These are phyloP conservation scores for Diplodia sapinea DNA, from an alignment of 2,329 filamentous ascomycete species.

Conservation along the genomic window DNA sequence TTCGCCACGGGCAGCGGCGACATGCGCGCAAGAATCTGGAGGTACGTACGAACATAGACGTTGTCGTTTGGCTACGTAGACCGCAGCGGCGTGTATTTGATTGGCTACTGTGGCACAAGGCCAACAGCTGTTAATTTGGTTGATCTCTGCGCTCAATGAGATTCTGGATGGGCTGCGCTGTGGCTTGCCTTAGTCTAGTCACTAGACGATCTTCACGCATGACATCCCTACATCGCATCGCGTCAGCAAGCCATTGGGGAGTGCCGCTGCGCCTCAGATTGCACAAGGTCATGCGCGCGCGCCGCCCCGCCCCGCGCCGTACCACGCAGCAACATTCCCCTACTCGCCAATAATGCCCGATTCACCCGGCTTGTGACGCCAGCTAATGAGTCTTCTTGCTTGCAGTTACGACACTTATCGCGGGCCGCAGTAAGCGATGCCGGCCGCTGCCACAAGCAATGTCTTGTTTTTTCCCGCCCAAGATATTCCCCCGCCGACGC, in stretches of 20 bases:
- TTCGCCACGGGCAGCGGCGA: constrained; percentile 98
- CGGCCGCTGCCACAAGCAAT: constrained; percentile 11
- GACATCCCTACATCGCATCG: constrained; percentile 23
- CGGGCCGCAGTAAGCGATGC: constrained; percentile 32
- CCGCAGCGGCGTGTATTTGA: background rate
- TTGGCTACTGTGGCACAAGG: background rate
- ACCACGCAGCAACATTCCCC: constrained; percentile 7
- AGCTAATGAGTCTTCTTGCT: background rate
- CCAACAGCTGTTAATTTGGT: background rate
- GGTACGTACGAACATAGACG: constrained; percentile 57
- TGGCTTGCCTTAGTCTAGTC: constrained; percentile 27
- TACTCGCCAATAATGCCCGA: constrained; percentile 17
- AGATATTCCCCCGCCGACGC: background rate
- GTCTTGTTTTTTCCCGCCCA: constrained; percentile 1
- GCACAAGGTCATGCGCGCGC: constrained; percentile 24
- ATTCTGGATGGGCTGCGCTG: constrained; percentile 9
- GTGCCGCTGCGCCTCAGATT: constrained; percentile 12
- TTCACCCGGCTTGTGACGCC: background rate
- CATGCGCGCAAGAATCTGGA: constrained; percentile 98
- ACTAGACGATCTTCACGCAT: constrained; percentile 29
- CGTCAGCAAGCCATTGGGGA: constrained; percentile 17
- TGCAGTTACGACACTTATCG: constrained; percentile 31
- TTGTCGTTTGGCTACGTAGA: background rate
- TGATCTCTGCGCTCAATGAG: constrained; percentile 17
- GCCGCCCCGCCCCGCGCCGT: constrained; percentile 18